Percentiles rank a stretch among this genome's conserved stretches.
Conservation (phyloP, 2,329 filamentous ascomycete species). For the Coniochaeta sp. region DNA sequence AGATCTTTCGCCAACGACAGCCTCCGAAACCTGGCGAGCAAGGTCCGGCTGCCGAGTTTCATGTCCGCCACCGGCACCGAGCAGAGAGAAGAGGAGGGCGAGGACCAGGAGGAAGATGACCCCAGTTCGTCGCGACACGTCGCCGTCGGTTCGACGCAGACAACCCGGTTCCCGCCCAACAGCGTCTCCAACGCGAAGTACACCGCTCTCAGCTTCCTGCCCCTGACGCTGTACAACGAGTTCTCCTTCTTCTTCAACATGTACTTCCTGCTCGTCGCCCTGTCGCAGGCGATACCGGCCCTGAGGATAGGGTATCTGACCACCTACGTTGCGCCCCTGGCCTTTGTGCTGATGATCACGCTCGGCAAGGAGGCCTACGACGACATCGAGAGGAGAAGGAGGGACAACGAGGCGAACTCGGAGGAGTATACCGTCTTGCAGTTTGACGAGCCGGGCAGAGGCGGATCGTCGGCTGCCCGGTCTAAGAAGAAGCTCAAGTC, state of each 20-base stretch:
- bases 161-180: constrained; percentile 77
- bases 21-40: constrained; percentile 35
- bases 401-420: constrained; percentile 91
- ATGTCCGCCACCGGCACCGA: constrained; percentile 36
- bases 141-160: constrained; percentile 65
- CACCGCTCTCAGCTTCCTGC: constrained; percentile 88
- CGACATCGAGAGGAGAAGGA: constrained; percentile 75
- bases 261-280: constrained; percentile 91
- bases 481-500: constrained; percentile 40
- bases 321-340: constrained; percentile 87
- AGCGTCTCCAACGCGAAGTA: constrained; percentile 97
- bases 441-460: constrained; percentile 51
- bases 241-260: constrained; percentile 99
- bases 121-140: constrained; percentile 67
- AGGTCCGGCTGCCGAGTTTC: constrained; percentile 60
- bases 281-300: constrained; percentile 86
- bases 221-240: constrained; percentile 92
- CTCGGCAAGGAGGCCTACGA: constrained; percentile 94
- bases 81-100: constrained; percentile 35
- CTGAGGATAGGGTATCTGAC: constrained; percentile 89
- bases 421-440: constrained; percentile 75
- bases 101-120: constrained; percentile 47
- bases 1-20: constrained; percentile 26
- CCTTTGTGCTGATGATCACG: constrained; percentile 86
- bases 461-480: constrained; percentile 22